phyloP scores from a whole-genome alignment of 2,329 filamentous ascomycete genomes.

The Akanthomyces lecanii region DNA sequence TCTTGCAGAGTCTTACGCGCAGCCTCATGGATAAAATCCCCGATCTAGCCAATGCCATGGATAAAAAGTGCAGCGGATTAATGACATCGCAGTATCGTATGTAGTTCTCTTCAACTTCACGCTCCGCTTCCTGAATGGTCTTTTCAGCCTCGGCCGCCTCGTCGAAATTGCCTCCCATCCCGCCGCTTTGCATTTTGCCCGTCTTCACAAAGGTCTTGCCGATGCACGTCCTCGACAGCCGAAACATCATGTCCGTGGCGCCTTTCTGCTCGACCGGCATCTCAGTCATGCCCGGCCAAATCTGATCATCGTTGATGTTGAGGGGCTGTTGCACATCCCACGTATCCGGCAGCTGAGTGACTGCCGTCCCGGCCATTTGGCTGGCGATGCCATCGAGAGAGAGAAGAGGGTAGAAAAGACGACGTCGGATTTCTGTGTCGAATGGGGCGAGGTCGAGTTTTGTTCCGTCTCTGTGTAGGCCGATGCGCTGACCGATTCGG shows the following conservation, averaged over 20 bases:
- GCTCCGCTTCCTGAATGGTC: slow-evolving; percentile 39
- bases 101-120: slow-evolving; percentile 36
- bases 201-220: slow-evolving; percentile 32
- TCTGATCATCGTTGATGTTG: slow-evolving; percentile 56
- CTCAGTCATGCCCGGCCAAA: slow-evolving; percentile 49
- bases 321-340: slow-evolving; percentile 54
- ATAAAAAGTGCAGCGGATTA: slow-evolving; percentile 34
- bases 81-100: slow-evolving; percentile 41
- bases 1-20: slow-evolving; percentile 21
- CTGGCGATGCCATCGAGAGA: slow-evolving; percentile 55
- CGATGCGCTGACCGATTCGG: slow-evolving; percentile 63
- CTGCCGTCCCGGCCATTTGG: slow-evolving; percentile 52
- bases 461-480: slow-evolving; percentile 59
- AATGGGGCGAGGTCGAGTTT: slow-evolving; percentile 54
- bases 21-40: slow-evolving; percentile 27
- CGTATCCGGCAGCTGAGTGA: slow-evolving; percentile 43
- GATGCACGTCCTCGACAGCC: slow-evolving; percentile 35
- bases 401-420: slow-evolving; percentile 63
- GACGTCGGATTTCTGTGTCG: slow-evolving; percentile 62
- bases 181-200: not conserved
- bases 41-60: slow-evolving; percentile 25
- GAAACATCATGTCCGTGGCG: slow-evolving; percentile 58
- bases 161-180: slow-evolving; percentile 17
- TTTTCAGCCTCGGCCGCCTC: slow-evolving; percentile 27
- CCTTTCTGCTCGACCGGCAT: slow-evolving; percentile 48